Evolutionary conservation across 2,329 filamentous ascomycete genomes (phyloP), one percentile per base, ranked within the genome.

Genomic region (Colletotrichum lentis): DNA sequence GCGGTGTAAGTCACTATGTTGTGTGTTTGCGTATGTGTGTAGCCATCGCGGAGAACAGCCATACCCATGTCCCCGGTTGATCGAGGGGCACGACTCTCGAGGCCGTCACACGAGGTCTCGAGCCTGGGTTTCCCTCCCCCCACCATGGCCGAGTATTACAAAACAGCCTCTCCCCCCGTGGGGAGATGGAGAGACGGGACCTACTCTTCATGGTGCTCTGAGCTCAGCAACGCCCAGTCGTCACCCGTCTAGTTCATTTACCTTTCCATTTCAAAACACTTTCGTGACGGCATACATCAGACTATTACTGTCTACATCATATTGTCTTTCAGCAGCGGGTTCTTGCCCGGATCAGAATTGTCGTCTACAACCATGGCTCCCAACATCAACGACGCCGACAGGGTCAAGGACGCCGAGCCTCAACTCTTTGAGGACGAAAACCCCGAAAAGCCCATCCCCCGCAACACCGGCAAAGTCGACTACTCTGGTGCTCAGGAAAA

Each of bases 401-500:
- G 11, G 10, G 50, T 62, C 39, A 67, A 57, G 35, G 67, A 67
- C 41, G 35, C 61, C 4, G 67, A 71, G 43, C 59, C 67, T 47
- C 63, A 68, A 14, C 55, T 70, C 54, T 70, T 70, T 31, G 69
- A 70, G 47, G 68, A 71, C n/a, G 67, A 68, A 16, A 61, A 63
- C 50, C 61, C 64, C 20, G 56, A 71, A 60, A 71, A 71, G 68
- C 63, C 64, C 5, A 53, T 74, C 16, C 73, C 73, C 22, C 70
- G 46, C 22, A 65, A 63, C 14, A 56, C 55, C 10, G 68, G 69
- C 37, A 73, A 68, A 39, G 60, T 70, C 44, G 79, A 81, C 66
- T 80, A 81, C 71, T 80, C 77, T 10, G 79, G 79, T 50, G 78
- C 79, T 7, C 74, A 76, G 64, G 76, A 77, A 69, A 81, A 81